phyloP scores from a whole-genome alignment of 2,329 filamentous ascomycete genomes.

The Zymoseptoria crescenta region DNA sequence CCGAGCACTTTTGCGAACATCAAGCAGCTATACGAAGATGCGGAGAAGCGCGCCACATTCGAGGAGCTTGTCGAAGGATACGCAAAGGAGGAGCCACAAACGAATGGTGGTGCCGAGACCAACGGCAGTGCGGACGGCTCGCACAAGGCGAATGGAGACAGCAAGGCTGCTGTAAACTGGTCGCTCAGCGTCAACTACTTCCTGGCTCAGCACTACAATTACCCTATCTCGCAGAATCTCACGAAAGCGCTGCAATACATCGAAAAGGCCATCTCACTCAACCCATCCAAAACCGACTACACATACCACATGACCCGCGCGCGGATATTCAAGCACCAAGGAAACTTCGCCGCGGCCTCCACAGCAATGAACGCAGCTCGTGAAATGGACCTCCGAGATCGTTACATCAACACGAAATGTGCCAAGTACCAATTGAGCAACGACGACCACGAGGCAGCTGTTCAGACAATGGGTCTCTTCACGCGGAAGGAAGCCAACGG shows the following conservation, averaged over 20 bases:
- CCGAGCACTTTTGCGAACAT: slow-evolving; percentile 95
- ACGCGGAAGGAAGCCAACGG: slow-evolving; percentile 84
- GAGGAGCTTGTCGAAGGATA: slow-evolving; percentile 73
- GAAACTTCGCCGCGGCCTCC: slow-evolving; percentile 69
- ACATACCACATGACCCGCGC: slow-evolving; percentile 93
- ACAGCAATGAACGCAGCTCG: slow-evolving; percentile 84
- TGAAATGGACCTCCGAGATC: slow-evolving; percentile 76
- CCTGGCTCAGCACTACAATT: slow-evolving; percentile 95
- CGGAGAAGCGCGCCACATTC: slow-evolving; percentile 68
- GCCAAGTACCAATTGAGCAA: slow-evolving; percentile 95
- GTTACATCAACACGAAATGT: slow-evolving; percentile 97
- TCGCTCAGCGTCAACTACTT: slow-evolving; percentile 81
- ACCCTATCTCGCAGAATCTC: slow-evolving; percentile 76
- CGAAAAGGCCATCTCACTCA: slow-evolving; percentile 72
- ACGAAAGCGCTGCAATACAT: slow-evolving; percentile 73
- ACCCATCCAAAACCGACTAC: slow-evolving; percentile 78
- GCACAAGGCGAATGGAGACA: slow-evolving; percentile 19
- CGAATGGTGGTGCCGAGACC: slow-evolving; percentile 21
- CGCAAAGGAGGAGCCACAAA: slow-evolving; percentile 36
- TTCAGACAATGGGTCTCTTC: slow-evolving; percentile 88
- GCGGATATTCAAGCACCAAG: slow-evolving; percentile 84
- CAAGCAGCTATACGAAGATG: slow-evolving; percentile 80
- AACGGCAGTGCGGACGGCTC: slow-evolving; percentile 34
- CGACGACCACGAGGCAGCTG: slow-evolving; percentile 75
- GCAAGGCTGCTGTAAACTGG: slow-evolving; percentile 48